Evolutionary conservation across 495 filamentous ascomycete genomes (phyloP), one percentile per base, ranked within the genome.

Genomic region (Halenospora varia): DNA sequence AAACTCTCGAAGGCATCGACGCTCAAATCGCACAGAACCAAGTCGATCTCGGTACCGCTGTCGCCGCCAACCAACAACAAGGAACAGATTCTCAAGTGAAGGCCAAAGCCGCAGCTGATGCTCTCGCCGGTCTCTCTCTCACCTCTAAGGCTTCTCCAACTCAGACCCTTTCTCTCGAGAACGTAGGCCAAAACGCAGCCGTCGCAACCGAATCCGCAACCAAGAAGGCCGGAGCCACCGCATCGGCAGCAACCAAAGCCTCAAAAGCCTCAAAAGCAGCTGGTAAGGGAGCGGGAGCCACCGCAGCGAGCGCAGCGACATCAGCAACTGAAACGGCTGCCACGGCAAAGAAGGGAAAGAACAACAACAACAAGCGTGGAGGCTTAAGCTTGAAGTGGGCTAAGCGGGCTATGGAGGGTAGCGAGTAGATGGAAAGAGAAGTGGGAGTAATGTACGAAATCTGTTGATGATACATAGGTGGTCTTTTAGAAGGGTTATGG

Each of bases 61-160:
- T 74, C 0, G 56, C 66, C 22, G 73, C 69, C 10, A 73, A 66
- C 62, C 65, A 72, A 40, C 57, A 69, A 6, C 71, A 69, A 1
- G 74, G 74, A 0, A 45, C 53, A 11, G 49, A 54, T 4, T 3
- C 19, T 20, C 11, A 29, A 46, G 13, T 41, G n/a, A n/a, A n/a
- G n/a, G n/a, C n/a, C n/a, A n/a, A n/a, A n/a, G n/a, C n/a, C n/a
- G n/a, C 8, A 20, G 13, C 42, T 25, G n/a, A 40, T 19, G 42
- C 44, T 9, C 55, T 60, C 29, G 15, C 53, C 26, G 48, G 46
- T 25, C 22, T 55, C 35, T n/a, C 47, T 10, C 44, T 62, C 25
- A 49, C 42, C 2, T 29, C 44, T 39, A 46, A 42, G 10, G 39
- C 58, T 9, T 11, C 45, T 2, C 25, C 53, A 26, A 24, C 29